phyloP scores from a whole-genome alignment of 106 monocot genomes.

The Dendrobium officinale region DNA sequence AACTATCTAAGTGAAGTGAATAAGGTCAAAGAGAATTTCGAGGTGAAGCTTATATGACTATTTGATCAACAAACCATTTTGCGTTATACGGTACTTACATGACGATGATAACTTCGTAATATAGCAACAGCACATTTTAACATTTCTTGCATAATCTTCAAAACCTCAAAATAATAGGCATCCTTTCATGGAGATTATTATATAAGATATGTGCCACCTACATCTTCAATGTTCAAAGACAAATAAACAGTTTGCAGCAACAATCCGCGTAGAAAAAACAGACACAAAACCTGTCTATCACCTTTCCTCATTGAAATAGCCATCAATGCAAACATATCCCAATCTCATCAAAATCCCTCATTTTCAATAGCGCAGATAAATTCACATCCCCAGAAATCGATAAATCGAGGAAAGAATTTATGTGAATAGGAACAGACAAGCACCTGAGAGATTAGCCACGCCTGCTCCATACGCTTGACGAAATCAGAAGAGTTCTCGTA shows the following conservation, averaged over 20 bases:
- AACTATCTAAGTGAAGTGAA: neutral
- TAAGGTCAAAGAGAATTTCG: too few species aligned
- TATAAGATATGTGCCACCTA: neutral
- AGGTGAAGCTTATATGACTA: too few species aligned
- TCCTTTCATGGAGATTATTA: neutral
- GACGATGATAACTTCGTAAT: neutral
- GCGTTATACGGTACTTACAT: too few species aligned
- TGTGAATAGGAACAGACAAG: neutral
- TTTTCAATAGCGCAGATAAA: too few species aligned
- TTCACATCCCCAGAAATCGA: neutral
- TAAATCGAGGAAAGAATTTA: neutral
- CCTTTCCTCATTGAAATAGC: too few species aligned
- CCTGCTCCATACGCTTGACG: constrained; percentile 64
- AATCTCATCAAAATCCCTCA: too few species aligned
- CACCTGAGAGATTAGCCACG: constrained; percentile 88
- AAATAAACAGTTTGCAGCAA: neutral
- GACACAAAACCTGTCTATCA: neutral
- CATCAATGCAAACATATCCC: neutral
- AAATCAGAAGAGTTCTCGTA: constrained; percentile 40
- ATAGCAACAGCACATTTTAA: neutral
- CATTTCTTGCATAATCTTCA: neutral
- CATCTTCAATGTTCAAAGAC: neutral
- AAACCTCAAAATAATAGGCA: neutral
- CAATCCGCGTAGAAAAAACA: neutral
- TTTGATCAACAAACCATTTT: too few species aligned